A percentile compares a stretch with the other conserved stretches of the same genome.
These are phyloP conservation scores for Chaetomiaceae sp. DNA, from an alignment of 2,329 filamentous ascomycete genomes.

Conservation along the genomic window DNA sequence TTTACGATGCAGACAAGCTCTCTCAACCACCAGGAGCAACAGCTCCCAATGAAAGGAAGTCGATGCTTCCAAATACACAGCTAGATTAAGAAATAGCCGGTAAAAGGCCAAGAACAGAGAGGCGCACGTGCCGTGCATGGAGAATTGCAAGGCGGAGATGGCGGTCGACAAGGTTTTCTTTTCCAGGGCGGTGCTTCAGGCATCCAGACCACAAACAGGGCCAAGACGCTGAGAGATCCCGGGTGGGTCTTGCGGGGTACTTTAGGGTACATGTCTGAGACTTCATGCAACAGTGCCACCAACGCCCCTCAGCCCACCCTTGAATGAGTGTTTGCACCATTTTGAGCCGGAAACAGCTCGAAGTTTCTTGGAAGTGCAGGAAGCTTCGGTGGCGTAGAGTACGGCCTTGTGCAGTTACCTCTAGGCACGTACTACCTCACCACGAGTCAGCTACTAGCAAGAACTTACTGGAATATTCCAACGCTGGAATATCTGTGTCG, in stretches of 20 bases:
- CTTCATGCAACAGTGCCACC: not conserved
- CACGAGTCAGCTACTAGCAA: no score
- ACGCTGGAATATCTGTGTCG: no score
- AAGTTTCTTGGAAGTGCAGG: not conserved
- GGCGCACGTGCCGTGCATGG: not conserved
- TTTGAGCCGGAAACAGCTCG: not conserved
- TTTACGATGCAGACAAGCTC: no score
- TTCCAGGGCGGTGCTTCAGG: constrained; percentile 20
- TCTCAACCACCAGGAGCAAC: not conserved
- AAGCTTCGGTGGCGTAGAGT: no score
- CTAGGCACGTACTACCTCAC: no score
- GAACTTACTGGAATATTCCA: constrained; percentile 24
- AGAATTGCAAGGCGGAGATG: constrained; percentile 13
- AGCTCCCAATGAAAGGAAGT: not conserved
- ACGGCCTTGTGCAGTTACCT: no score
- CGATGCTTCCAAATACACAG: not conserved
- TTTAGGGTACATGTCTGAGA: constrained; percentile 22
- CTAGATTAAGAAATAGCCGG: not conserved
- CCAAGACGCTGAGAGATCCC: constrained; percentile 9
- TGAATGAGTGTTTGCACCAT: not conserved
- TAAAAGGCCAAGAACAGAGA: not conserved
- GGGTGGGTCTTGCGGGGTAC: constrained; percentile 23
- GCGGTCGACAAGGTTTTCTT: not conserved
- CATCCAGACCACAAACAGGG: constrained; percentile 19
- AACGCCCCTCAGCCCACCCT: not conserved